Percentiles rank a stretch among this genome's conserved stretches.
Conservation (phyloP, 164 flowering plant genomes). For the Annona cherimola region DNA sequence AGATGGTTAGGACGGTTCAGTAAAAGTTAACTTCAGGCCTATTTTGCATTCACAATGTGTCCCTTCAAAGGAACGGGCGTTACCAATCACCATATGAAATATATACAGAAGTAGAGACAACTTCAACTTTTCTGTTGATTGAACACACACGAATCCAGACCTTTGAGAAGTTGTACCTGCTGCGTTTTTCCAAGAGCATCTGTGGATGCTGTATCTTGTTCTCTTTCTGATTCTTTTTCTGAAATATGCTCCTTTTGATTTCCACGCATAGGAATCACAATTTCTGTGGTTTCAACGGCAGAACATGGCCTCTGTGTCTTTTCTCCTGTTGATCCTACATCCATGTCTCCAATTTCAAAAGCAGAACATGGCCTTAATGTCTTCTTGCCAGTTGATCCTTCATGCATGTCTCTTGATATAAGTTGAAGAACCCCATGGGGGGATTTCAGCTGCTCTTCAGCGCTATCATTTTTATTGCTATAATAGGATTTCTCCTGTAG, state of each 20-base stretch:
- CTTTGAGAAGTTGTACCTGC: conserved; percentile 28
- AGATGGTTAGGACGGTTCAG: not conserved
- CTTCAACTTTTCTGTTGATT: not conserved
- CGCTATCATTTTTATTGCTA: conserved; percentile 15
- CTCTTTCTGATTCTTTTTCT: conserved; percentile 16
- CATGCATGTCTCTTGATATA: conserved; percentile 13
- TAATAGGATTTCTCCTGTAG: conserved; percentile 25
- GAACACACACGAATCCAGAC: not conserved
- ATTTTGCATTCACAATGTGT: not conserved
- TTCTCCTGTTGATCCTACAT: conserved; percentile 10
- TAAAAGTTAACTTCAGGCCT: not conserved
- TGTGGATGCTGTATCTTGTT: conserved; percentile 4
- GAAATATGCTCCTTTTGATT: conserved; percentile 11
- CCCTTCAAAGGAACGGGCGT: not conserved
- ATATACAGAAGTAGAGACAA: not conserved
- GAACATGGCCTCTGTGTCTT: conserved; percentile 18
- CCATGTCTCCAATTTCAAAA: conserved; percentile 13
- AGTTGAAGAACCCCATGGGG: conserved; percentile 22
- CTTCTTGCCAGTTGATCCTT: conserved; percentile 15
- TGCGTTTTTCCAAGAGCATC: conserved; percentile 10
- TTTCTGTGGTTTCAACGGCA: conserved; percentile 15
- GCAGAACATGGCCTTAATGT: conserved; percentile 17
- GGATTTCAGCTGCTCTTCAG: conserved; percentile 16
- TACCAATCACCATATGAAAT: not conserved
- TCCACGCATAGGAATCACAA: conserved; percentile 4